Base-by-base conservation (phyloP, 768 basidiomycete genomes). In the Boletus edulis region DNA sequence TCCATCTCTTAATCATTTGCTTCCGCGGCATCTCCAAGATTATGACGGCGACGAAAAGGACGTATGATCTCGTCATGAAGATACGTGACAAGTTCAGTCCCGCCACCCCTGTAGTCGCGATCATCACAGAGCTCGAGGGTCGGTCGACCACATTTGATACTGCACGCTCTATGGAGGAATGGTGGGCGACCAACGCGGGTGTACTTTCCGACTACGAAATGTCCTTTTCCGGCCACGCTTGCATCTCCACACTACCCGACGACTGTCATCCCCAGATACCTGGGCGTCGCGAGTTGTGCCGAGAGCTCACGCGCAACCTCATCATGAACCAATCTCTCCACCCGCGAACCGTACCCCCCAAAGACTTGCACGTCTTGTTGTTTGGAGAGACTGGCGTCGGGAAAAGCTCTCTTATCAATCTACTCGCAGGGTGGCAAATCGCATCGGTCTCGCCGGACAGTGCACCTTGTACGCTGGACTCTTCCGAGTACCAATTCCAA, bases 321-420 rank as follows among this genome's bases (percentile, higher is more conserved):
- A 62, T 67, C 5, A 22, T 48, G 9, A 31, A 39, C 15, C 50
- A 54, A 10, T 54, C 65, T 7, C 66, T 62, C 29, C 59, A 44
- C 22, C 57, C 61, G 13, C 61, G 49, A 3, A 67, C 61, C 2
- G 22, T 20, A 14, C 53, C 57, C 11, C 61, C 65, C 3, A 64
- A 58, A 18, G 63, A 65, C n/a, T 11, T 67, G 27, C 65, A 77
- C 46, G 59, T 77, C 34, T 54, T 78, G 17, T 40, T 78, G 17
- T 78, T 78, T 41, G 77, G 77, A 2, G 75, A 76, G 57, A 69
- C 63, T 0, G 62, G 62, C 4, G 62, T 64, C 14, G 62, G 62
- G 12, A 64, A 64, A 24, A 64, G 62, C 38, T 69, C 67, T 1
- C 56, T 68, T 45, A 63, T 68, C 49, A 69, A 69, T 31, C 55